Conservation (phyloP, 371 early-diverging fungal species). For the Cladochytrium tenue region DNA sequence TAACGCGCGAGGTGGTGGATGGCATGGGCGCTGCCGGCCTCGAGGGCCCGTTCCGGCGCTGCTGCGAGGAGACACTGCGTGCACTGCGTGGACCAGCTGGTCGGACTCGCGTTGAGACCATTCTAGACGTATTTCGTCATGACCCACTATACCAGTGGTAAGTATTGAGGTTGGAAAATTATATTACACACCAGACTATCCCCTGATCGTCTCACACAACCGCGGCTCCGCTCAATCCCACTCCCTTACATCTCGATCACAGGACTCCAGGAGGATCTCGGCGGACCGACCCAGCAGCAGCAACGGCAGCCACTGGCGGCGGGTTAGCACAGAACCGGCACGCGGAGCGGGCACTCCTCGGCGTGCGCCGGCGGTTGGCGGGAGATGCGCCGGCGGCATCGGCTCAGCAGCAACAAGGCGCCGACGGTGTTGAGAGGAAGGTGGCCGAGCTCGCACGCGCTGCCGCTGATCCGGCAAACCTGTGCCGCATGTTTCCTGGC, state of each 20-base stretch:
- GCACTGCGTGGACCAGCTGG: slow-evolving; percentile 81
- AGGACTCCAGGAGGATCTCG: too few relatives aligned
- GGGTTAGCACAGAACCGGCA: slow-evolving; percentile 46
- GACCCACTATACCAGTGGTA: slow-evolving; percentile 89
- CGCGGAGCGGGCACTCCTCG: slow-evolving; percentile 64
- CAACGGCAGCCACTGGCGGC: background rate
- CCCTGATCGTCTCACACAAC: too few relatives aligned
- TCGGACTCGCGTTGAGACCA: slow-evolving; percentile 74
- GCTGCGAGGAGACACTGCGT: slow-evolving; percentile 76
- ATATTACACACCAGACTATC: too few relatives aligned
- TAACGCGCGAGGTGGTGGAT: slow-evolving; percentile 85
- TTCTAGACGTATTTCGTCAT: slow-evolving; percentile 91
- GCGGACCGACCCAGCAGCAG: background rate
- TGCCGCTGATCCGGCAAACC: slow-evolving; percentile 49
- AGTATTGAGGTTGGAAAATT: too few relatives aligned
- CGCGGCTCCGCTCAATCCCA: too few relatives aligned
- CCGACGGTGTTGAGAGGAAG: slow-evolving; percentile 60
- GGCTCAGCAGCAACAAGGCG: too few relatives aligned
- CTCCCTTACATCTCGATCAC: too few relatives aligned
- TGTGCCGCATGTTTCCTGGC: slow-evolving; percentile 62
- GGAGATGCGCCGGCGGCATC: too few relatives aligned
- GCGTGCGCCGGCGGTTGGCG: slow-evolving; percentile 53
- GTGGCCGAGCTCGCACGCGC: slow-evolving; percentile 62
- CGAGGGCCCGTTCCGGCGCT: slow-evolving; percentile 79
- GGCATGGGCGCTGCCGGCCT: slow-evolving; percentile 80